A percentile compares a stretch with the other conserved stretches of the same genome.
phyloP scores from a whole-genome alignment of 2,329 filamentous ascomycete species.

The Ambrosiella xylebori region DNA sequence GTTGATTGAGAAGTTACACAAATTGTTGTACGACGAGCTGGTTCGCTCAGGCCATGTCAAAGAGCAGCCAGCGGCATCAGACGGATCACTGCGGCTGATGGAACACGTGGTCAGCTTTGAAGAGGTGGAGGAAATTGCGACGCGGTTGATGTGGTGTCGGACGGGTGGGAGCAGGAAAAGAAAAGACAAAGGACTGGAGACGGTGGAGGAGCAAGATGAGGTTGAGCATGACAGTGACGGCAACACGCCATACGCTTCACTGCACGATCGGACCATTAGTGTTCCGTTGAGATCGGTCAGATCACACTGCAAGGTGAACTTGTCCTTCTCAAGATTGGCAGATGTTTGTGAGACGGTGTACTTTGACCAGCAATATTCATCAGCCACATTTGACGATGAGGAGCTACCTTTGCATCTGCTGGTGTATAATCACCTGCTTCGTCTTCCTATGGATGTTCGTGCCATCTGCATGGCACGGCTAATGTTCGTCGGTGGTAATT shows the following conservation, averaged over 20 bases:
- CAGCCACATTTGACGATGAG: constrained; percentile 61
- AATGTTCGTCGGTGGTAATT: constrained; percentile 67
- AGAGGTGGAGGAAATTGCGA: constrained; percentile 65
- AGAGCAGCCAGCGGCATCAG: constrained; percentile 11
- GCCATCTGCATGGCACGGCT: constrained; percentile 78
- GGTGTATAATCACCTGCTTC: constrained; percentile 57
- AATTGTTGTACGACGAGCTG: constrained; percentile 35
- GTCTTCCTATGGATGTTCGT: constrained; percentile 65
- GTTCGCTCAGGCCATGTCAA: constrained; percentile 15
- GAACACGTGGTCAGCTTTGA: constrained; percentile 44
- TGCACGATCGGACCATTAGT: constrained; percentile 17
- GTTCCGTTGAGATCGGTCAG: constrained; percentile 30
- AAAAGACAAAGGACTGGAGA: constrained; percentile 25
- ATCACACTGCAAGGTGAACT: constrained; percentile 36
- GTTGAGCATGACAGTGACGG: constrained; percentile 21
- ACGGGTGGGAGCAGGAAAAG: constrained; percentile 17
- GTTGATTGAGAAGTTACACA: constrained; percentile 53
- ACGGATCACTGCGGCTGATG: constrained; percentile 7
- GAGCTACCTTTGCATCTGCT: constrained; percentile 64
- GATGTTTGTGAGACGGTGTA: constrained; percentile 60
- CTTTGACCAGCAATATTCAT: constrained; percentile 38
- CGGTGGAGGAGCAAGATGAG: constrained; percentile 42
- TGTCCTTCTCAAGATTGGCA: constrained; percentile 55
- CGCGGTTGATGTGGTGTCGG: constrained; percentile 61
- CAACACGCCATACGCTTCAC: neutral